Evolutionary conservation across 441 rosid species (phyloP), one percentile per base, ranked within the genome.

Genomic region (Populus hybrid): DNA sequence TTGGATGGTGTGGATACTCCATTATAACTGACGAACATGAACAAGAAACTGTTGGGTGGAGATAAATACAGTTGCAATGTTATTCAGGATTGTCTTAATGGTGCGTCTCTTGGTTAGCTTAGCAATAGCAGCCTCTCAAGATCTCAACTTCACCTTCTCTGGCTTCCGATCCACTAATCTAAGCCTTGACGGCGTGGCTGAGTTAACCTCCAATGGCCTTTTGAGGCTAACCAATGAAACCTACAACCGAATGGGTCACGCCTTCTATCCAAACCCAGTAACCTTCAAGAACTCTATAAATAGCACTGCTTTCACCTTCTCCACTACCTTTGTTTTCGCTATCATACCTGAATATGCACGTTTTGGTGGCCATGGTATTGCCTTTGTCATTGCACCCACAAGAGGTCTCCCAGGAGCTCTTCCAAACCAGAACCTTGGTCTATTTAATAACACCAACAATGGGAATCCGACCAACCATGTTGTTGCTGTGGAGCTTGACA

Each of bases 361-460:
- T 6, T 26, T 75, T 40, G 21, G 75, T 0, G 87, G 86, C 64
- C 85, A 87, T 24, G 93, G 91, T 23, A 35, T 92, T 11, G 83
- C 89, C 4, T 89, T 90, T 50, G 89, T 76, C 61, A 65, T 90
- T 1, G 74, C 83, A 7, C 94, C 93, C 0, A 76, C 80, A 14
- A 84, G 69, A 77, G 85, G 82, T 61, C 76, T 89, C 53, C 89
- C 91, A 14, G 63, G 63, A 21, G 86, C 88, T 12, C 1, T 0
- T 1, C 20, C 89, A 0, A 71, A 70, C 26, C 76, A 79, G 42
- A 72, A 3, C 63, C 53, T 91, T 4, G 92, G 97, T 20, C 83
- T 92, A 23, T 88, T 92, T 80, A 90, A 83, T 65, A 0, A 14
- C 0, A 12, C 63, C n/a, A n/a, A 16, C n/a, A 68, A 73, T 33